A percentile compares a stretch with the other conserved stretches of the same genome.
Evolutionary conservation across 2,329 filamentous ascomycete genomes (phyloP).

Genomic region (Sclerotinia sclerotiorum): DNA sequence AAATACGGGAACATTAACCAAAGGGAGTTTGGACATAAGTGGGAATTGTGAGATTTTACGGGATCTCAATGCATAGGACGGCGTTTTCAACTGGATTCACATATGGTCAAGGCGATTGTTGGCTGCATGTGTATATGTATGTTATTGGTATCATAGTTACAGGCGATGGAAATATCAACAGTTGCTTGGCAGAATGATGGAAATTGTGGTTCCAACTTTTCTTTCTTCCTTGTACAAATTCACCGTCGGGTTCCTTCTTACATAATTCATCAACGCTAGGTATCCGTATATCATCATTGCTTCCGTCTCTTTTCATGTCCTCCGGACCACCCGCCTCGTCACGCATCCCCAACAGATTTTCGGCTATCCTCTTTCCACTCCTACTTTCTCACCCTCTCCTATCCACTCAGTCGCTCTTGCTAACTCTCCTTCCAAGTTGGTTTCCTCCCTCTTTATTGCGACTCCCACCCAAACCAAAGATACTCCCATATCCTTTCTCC

Average conservation of each 20-base stretch:
- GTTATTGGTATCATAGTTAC: constrained; percentile 17
- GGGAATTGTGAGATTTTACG: constrained; percentile 13
- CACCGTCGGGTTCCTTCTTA: not conserved
- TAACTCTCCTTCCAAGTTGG: constrained; percentile 18
- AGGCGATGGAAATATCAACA: constrained; percentile 11
- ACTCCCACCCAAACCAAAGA: constrained; percentile 4
- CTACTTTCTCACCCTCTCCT: not conserved
- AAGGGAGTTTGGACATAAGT: constrained; percentile 22
- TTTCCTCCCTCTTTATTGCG: constrained; percentile 7
- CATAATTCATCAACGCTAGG: not conserved
- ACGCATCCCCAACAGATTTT: not conserved
- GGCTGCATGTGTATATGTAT: constrained; percentile 21
- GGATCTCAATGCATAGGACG: constrained; percentile 27
- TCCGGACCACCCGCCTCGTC: not conserved
- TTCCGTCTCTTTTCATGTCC: constrained; percentile 7
- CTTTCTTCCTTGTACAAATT: constrained; percentile 1
- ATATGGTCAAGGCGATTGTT: constrained; percentile 1
- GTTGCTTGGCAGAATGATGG: constrained; percentile 11
- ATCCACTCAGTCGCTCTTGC: constrained; percentile 18
- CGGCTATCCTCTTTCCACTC: not conserved
- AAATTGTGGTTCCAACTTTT: constrained; percentile 5
- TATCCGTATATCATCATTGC: not conserved
- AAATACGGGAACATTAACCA: constrained; percentile 19
- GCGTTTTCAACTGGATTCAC: constrained; percentile 24
- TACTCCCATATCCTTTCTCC: constrained; percentile 44